Conservation (phyloP, 2,329 filamentous ascomycete genomes). For the Microdochium nivale region DNA sequence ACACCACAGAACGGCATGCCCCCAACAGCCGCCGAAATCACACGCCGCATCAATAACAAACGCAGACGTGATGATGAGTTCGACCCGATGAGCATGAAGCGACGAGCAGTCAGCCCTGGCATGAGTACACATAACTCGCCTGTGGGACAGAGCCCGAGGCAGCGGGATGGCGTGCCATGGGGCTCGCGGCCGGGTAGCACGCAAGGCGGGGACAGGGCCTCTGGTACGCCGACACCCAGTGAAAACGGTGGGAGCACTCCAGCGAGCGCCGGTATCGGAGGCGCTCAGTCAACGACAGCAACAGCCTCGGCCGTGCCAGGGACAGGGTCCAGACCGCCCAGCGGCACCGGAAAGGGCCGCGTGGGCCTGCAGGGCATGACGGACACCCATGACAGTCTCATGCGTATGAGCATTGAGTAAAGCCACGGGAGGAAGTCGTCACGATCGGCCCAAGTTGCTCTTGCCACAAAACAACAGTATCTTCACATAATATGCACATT, state of each 20-base stretch:
- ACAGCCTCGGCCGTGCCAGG: slow-evolving; percentile 3
- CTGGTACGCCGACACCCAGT: slow-evolving; percentile 43
- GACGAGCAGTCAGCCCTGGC: slow-evolving; percentile 82
- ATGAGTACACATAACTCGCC: slow-evolving; percentile 89
- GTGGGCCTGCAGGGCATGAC: slow-evolving; percentile 88
- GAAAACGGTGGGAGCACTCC: slow-evolving; percentile 32
- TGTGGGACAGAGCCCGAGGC: slow-evolving; percentile 73
- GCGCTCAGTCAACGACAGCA: slow-evolving; percentile 22
- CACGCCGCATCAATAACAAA: slow-evolving; percentile 70
- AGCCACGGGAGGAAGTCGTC: background rate
- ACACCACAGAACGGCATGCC: slow-evolving; percentile 26
- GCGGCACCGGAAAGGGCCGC: slow-evolving; percentile 43
- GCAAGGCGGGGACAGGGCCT: slow-evolving; percentile 38
- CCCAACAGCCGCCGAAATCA: slow-evolving; percentile 65
- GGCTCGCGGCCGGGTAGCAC: slow-evolving; percentile 61
- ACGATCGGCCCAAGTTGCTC: background rate
- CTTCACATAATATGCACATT: too few relatives aligned
- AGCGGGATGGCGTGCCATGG: slow-evolving; percentile 63
- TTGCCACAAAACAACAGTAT: too few relatives aligned
- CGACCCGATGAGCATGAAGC: slow-evolving; percentile 80
- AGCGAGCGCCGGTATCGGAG: slow-evolving; percentile 7
- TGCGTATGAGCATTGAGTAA: slow-evolving; percentile 95
- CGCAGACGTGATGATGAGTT: slow-evolving; percentile 88
- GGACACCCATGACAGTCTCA: slow-evolving; percentile 89
- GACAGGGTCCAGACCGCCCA: slow-evolving; percentile 35